Conservation (phyloP, 2,329 filamentous ascomycete genomes). For the Beauveria medogensis region DNA sequence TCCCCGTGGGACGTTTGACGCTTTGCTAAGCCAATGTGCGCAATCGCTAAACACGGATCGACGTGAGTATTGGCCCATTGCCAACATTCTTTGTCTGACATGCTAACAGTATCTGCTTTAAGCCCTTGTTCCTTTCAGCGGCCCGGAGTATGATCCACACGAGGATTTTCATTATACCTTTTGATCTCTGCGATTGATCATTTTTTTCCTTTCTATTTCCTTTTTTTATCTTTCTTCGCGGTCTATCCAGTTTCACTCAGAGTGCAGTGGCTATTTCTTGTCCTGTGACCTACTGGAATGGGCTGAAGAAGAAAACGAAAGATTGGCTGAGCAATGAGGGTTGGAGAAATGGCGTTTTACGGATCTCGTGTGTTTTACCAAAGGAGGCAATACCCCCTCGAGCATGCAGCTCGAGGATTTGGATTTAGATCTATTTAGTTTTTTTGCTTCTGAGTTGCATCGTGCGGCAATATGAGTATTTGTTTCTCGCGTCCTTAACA, state of each 20-base stretch:
- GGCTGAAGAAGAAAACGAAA: neutral
- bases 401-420: neutral
- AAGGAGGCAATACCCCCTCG: conserved; percentile 7
- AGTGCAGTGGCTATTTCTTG: neutral
- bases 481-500: neutral
- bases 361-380: neutral
- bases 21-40: conserved; percentile 14
- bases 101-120: neutral
- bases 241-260: neutral
- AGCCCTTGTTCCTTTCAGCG: neutral
- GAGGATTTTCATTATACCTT: conserved; percentile 8
- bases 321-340: neutral
- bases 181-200: neutral
- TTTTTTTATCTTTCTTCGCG: neutral
- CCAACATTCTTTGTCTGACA: neutral
- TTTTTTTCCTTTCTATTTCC: neutral
- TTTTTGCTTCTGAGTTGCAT: neutral
- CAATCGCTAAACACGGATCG: neutral
- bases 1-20: conserved; percentile 18
- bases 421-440: neutral
- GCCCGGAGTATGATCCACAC: neutral
- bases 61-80: neutral
- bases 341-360: conserved; percentile 1
- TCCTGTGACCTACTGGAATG: neutral
- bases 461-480: neutral